These are phyloP conservation scores for Wallacemonas sp. DNA, from an alignment of 208 protist genomes.

Conservation along the genomic window DNA sequence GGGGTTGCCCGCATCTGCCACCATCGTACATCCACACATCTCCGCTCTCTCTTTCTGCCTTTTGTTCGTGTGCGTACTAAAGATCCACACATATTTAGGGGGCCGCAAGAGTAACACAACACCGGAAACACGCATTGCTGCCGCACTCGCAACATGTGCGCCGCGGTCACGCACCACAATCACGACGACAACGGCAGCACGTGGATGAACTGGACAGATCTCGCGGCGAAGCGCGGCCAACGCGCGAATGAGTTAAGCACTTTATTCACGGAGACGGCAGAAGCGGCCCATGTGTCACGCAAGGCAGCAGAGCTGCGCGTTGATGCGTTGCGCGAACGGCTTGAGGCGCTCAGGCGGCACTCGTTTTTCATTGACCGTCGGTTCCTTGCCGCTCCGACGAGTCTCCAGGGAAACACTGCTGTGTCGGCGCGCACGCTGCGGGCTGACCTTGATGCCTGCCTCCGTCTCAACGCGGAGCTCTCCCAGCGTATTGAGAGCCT, in stretches of 20 bases:
- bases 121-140: too few species aligned
- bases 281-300: background rate
- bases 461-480: background rate
- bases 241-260: background rate
- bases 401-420: background rate
- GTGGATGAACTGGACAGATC: background rate
- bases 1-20: too few species aligned
- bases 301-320: background rate
- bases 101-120: too few species aligned
- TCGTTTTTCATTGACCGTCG: background rate
- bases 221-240: background rate
- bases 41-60: too few species aligned
- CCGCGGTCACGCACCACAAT: too few species aligned
- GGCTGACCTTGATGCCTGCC: background rate
- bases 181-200: too few species aligned
- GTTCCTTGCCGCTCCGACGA: background rate
- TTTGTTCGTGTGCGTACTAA: too few species aligned
- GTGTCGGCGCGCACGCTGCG: background rate
- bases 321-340: background rate
- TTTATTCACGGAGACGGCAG: background rate
- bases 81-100: too few species aligned
- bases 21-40: too few species aligned
- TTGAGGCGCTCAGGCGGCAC: background rate
- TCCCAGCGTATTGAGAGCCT: slow-evolving; percentile 5
- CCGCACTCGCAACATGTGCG: too few species aligned